These are phyloP conservation scores for Camellia granthamiana DNA, from an alignment of 148 eudicot genomes.

Conservation along the genomic window DNA sequence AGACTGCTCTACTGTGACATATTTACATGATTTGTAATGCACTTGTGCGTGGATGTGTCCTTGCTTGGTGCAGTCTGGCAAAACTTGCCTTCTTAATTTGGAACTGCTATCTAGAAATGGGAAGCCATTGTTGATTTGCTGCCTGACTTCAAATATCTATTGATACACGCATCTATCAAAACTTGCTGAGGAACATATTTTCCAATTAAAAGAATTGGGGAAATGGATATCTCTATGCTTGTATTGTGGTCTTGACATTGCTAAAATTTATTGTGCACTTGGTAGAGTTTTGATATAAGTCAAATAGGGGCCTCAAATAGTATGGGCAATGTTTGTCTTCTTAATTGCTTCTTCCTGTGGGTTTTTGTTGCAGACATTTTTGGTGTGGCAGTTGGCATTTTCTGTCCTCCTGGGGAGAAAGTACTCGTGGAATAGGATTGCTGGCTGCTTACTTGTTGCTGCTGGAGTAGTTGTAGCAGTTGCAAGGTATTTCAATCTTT, in stretches of 20 bases:
- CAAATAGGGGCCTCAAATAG: background rate
- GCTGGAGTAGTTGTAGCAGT: constrained; percentile 71
- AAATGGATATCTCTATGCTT: background rate
- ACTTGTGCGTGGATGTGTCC: background rate
- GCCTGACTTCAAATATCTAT: no score
- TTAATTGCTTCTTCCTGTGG: constrained; percentile 6
- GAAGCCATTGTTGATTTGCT: background rate
- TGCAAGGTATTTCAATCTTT: constrained; percentile 42
- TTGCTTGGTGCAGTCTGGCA: background rate
- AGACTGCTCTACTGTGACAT: background rate
- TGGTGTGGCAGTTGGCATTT: constrained; percentile 80
- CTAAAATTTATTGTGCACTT: background rate
- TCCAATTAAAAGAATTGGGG: background rate
- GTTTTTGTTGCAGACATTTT: constrained; percentile 57
- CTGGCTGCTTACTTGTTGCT: constrained; percentile 80
- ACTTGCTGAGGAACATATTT: background rate
- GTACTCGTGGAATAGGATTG: constrained; percentile 54
- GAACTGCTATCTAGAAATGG: background rate
- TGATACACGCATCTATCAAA: background rate
- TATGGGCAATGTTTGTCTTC: background rate
- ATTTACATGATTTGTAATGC: background rate
- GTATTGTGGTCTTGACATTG: background rate
- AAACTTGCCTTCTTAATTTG: background rate
- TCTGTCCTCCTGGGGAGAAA: constrained; percentile 56
- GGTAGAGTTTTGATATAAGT: background rate